Conservation (phyloP, 371 early-diverging fungal genomes). For the Entomophthora muscae region DNA sequence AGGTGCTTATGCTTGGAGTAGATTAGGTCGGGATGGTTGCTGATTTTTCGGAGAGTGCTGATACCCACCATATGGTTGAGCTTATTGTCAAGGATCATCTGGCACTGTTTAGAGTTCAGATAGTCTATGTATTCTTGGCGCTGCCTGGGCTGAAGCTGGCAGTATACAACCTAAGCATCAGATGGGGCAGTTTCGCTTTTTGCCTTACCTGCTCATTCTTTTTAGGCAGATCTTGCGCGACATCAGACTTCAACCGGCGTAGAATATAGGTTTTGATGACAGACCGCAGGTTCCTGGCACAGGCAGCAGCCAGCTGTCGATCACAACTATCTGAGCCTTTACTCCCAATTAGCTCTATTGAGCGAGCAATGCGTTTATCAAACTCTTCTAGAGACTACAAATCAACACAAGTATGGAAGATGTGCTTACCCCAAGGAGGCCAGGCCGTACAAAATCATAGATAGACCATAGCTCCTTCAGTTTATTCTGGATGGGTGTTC, state of each 20-base stretch:
- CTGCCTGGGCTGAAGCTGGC: conserved; percentile 70
- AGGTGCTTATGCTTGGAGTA: conserved; percentile 17
- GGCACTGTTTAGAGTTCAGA: conserved; percentile 47
- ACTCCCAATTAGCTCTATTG: conserved; percentile 3
- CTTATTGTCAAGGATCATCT: conserved; percentile 61
- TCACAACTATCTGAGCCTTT: background rate
- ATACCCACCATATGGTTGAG: conserved; percentile 80
- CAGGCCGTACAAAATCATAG: conserved; percentile 91
- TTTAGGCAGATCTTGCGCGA: conserved; percentile 76
- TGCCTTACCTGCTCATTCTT: conserved; percentile 72
- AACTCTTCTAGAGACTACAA: conserved; percentile 1
- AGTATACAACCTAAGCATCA: conserved; percentile 51
- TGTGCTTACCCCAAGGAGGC: conserved; percentile 56
- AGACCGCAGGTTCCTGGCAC: conserved; percentile 75
- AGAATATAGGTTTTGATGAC: conserved; percentile 88
- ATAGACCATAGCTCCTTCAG: conserved; percentile 93
- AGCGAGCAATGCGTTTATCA: conserved; percentile 1
- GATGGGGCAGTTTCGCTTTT: background rate
- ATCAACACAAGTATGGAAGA: background rate
- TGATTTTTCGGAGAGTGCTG: conserved; percentile 88
- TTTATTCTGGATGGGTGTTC: conserved; percentile 98
- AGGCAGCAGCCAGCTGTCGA: conserved; percentile 54
- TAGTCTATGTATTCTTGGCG: conserved; percentile 56
- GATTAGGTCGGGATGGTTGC: conserved; percentile 88
- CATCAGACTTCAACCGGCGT: conserved; percentile 85